Base-by-base conservation (phyloP, 257 asterid species). In the Pogostemon cablin region DNA sequence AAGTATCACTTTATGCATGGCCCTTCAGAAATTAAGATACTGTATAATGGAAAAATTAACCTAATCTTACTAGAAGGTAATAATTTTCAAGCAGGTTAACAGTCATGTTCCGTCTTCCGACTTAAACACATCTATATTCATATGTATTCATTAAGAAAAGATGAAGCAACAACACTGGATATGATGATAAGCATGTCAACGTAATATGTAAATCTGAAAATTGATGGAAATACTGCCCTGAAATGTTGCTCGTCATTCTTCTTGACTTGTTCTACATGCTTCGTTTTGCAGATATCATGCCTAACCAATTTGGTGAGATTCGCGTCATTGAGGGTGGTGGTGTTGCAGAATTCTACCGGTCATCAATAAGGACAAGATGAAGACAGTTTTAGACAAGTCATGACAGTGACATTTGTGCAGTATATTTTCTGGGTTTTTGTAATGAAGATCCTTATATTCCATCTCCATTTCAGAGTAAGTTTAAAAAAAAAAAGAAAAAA, bases 251-350 rank as follows among this genome's bases (percentile, higher is more conserved):
- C 35, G 56, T 1, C 7, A 0, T 15, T 59, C 53, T 40, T 17
- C 48, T 43, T 7, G 48, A 10, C 9, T 43, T 43, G 48, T 43
- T 43, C 8, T 34, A 9, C 17, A 25, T 35, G 9, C 9, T 10
- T 49, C 6, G 6, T 42, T 49, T 9, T 77, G 78, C 80, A 81
- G 85, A 77, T 32, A 54, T 69, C 42, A 53, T 47, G 47, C 56
- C 0, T 44, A 70, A 43, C 6, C 59, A 72, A 53, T 57, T 52
- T 65, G 74, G 56, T 53, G 53, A 12, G 11, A 44, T 11, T n/a
- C 7, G 8, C 65, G 43, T 15, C 42, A 78, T 59, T 49, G 57
- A 9, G 6, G 50, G 68, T 53, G 9, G 9, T 64, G 25, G n/a
- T 12, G 12, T 39, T 65, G 42, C 52, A 49, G 64, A 41, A 68